phyloP scores from a whole-genome alignment of 176 grass and related monocot species.

The Oryza longistaminata region DNA sequence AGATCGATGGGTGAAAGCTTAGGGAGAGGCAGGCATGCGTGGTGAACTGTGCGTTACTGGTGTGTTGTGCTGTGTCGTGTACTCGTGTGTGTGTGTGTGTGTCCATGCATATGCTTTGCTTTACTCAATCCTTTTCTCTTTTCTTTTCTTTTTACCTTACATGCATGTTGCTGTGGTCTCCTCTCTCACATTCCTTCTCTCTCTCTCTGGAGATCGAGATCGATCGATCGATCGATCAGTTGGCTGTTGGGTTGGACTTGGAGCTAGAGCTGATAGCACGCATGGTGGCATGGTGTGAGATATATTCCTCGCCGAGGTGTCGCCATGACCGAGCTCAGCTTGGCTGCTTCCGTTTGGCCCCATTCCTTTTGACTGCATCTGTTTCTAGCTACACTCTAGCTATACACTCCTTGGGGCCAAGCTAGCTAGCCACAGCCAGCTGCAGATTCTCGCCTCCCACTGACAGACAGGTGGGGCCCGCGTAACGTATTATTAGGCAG shows the following conservation, averaged over 20 bases:
- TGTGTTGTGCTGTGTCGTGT: conserved; percentile 7
- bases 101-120: neutral
- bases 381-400: neutral
- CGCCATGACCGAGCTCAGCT: neutral
- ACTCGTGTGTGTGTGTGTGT: conserved; percentile 1
- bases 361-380: conserved; percentile 1
- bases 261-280: neutral
- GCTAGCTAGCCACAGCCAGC: neutral
- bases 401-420: neutral
- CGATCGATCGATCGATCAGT: neutral
- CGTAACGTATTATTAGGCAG: neutral
- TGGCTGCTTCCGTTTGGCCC: conserved; percentile 30
- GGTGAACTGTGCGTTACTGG: neutral
- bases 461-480: neutral
- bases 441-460: neutral
- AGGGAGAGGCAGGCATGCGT: neutral
- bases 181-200: neutral
- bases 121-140: neutral
- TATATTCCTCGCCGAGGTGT: neutral
- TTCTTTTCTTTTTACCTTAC: neutral
- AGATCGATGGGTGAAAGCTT: neutral
- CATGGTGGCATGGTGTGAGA: neutral
- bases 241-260: neutral
- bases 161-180: neutral
- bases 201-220: neutral